Evolutionary conservation across 345 rosid genomes (phyloP), one percentile per base, ranked within the genome.

Genomic region (Pugionium dolabratum): DNA sequence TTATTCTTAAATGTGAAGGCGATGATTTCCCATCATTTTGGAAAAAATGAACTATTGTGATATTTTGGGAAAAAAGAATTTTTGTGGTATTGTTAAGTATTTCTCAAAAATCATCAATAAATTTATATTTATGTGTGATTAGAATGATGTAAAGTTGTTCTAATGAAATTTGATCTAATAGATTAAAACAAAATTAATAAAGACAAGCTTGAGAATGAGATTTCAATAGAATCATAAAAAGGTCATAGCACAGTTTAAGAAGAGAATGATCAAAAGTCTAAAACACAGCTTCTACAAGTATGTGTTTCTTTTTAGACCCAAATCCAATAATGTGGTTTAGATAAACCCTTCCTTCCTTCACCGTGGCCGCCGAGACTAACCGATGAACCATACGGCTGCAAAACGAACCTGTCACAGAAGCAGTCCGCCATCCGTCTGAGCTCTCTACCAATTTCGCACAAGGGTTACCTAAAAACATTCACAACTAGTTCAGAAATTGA

Each of bases 261-360:
- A 55, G 11, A 58, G 28, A 40, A 61, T 49, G 47, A 37, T 10
- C 75, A 29, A 18, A 18, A 18, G 63, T n/a, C 41, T 69, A 76
- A 58, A 88, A 85, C 59, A 79, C 84, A 37, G 90, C 92, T 80
- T 94, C 94, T 2, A 88, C 99, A 56, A 88, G 73, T 46, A 81
- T 82, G 68, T 90, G 99, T 78, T 80, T 86, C 83, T 67, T 89
- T 1, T 90, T 94, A 72, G 78, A 88, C 1, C 99, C 98, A 54
- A 90, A 68, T 31, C 96, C 96, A 53, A 90, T 1, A 79, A 93
- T 9, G 68, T 90, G 97, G 67, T 61, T 90, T 3, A 93, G 67
- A 81, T 84, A 90, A 64, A 86, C 89, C 76, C 62, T 80, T 45
- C 96, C 98, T 5, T 85, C 96, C 60, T 88, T 93, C 25, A 90